Conservation (phyloP, 2,329 filamentous ascomycete species). For the Clonostachys chloroleuca region DNA sequence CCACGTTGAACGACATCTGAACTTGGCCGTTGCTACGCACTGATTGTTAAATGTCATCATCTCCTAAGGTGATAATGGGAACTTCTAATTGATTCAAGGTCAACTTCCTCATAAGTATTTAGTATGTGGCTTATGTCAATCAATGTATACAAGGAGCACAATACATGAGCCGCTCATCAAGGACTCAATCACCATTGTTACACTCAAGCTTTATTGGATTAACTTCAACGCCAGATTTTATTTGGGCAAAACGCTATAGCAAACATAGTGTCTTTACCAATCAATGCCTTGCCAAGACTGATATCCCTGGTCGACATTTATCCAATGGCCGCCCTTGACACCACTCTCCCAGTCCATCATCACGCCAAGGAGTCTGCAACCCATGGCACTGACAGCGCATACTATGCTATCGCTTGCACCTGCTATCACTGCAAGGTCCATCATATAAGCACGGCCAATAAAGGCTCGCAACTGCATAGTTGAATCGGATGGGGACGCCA, state of each 20-base stretch:
- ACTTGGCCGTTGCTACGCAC: too few relatives aligned
- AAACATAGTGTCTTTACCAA: conserved; percentile 14
- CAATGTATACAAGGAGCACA: too few relatives aligned
- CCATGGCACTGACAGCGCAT: conserved; percentile 70
- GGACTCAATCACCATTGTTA: too few relatives aligned
- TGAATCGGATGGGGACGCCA: conserved; percentile 34
- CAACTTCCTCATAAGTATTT: too few relatives aligned
- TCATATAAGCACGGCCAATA: conserved; percentile 74
- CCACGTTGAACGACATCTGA: too few relatives aligned
- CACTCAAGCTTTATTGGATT: too few relatives aligned
- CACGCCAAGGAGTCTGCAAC: conserved; percentile 72
- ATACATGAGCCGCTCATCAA: too few relatives aligned
- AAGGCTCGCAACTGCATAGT: conserved; percentile 68
- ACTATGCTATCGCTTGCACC: conserved; percentile 65
- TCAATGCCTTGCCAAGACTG: conserved; percentile 49
- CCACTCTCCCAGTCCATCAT: conserved; percentile 82
- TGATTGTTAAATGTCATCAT: too few relatives aligned
- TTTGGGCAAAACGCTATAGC: conserved; percentile 3
- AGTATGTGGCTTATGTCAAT: too few relatives aligned
- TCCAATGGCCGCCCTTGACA: conserved; percentile 58
- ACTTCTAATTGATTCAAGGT: too few relatives aligned
- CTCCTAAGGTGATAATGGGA: too few relatives aligned
- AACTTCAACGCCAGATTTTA: neutral
- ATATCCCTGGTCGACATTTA: conserved; percentile 73
- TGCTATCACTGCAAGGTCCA: conserved; percentile 74